These are phyloP conservation scores for Kodamaea arcana DNA, from an alignment of 1,139 yeast species.

Conservation along the genomic window DNA sequence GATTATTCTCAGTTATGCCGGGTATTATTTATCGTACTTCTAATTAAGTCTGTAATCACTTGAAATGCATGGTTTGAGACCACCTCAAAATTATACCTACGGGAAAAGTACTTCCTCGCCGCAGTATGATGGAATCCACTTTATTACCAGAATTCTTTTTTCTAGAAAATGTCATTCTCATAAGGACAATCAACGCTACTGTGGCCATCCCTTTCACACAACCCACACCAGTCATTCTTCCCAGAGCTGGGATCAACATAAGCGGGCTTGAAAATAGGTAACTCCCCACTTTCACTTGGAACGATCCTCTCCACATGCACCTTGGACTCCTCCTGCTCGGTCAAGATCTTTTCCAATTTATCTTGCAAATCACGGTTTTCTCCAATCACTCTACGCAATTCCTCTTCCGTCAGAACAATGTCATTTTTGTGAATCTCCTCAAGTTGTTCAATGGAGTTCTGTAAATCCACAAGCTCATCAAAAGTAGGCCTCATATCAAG, in stretches of 20 bases:
- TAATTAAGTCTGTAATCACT: too few relatives aligned
- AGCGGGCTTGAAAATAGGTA: slow-evolving; percentile 52
- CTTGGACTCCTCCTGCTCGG: slow-evolving; percentile 9
- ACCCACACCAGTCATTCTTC: slow-evolving; percentile 79
- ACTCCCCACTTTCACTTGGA: slow-evolving; percentile 2
- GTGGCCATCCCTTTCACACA: slow-evolving; percentile 89
- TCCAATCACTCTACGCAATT: slow-evolving; percentile 18
- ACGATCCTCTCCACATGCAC: neutral
- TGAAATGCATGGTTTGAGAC: too few relatives aligned
- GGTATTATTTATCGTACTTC: too few relatives aligned
- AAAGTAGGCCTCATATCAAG: slow-evolving; percentile 21
- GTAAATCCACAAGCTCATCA: slow-evolving; percentile 23
- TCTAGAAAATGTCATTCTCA: slow-evolving; percentile 54
- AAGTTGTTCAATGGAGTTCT: slow-evolving; percentile 20
- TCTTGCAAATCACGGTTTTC: slow-evolving; percentile 17
- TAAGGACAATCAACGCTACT: slow-evolving; percentile 83
- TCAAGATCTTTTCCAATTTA: slow-evolving; percentile 16
- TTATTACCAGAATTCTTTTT: too few relatives aligned
- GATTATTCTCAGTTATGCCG: too few relatives aligned
- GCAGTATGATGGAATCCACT: too few relatives aligned
- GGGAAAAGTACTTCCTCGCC: too few relatives aligned
- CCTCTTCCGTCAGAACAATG: slow-evolving; percentile 26
- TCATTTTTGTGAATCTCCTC: slow-evolving; percentile 29
- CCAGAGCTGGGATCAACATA: slow-evolving; percentile 69
- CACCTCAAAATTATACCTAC: too few relatives aligned